Evolutionary conservation across 2,329 filamentous ascomycete genomes (phyloP), one percentile per base, ranked within the genome.

Genomic region (Aspergillus costaricaensis): DNA sequence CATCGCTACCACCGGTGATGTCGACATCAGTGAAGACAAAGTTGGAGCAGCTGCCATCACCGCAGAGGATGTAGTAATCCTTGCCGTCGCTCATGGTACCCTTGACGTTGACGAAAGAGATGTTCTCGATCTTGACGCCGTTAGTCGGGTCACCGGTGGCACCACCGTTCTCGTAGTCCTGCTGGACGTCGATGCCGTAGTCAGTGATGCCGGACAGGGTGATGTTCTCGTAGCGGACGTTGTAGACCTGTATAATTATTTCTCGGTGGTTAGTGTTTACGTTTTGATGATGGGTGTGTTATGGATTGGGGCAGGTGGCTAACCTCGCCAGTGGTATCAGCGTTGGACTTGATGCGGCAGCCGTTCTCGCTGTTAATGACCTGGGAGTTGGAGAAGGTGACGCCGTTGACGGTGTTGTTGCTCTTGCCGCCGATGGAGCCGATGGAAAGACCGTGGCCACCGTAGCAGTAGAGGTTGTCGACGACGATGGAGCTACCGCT

Each of bases 121-220:
- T 50, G 56, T 72, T 73, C 27, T 63, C 61, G 49, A 80, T 78
- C 2, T 64, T 65, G 2, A 80, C 76, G 2, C 77, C 77, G 53
- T 77, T 78, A 1, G 73, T 73, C 5, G 77, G 73, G 9, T 63
- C 62, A 1, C 77, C 77, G 6, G 73, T 78, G 5, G 77, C 68
- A 4, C 77, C 76, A 12, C 77, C 82, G 64, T 83, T 84, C 57
- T 81, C 67, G 65, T 83, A 84, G 67, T 84, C 82, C 71, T 84
- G 81, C 71, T 83, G 75, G 44, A 83, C 74, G 60, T 81, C 80
- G 58, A 84, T 81, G n/a, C 81, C 81, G 66, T 83, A 83, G 62
- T 77, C 76, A 32, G 73, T 68, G 62, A 82, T 81, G 55, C 76
- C 74, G 38, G 70, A 72, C 43, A 84, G 67, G 4, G 71, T 73